These are phyloP conservation scores for Angomonas desouzai DNA, from an alignment of 208 protist genomes.

Conservation along the genomic window DNA sequence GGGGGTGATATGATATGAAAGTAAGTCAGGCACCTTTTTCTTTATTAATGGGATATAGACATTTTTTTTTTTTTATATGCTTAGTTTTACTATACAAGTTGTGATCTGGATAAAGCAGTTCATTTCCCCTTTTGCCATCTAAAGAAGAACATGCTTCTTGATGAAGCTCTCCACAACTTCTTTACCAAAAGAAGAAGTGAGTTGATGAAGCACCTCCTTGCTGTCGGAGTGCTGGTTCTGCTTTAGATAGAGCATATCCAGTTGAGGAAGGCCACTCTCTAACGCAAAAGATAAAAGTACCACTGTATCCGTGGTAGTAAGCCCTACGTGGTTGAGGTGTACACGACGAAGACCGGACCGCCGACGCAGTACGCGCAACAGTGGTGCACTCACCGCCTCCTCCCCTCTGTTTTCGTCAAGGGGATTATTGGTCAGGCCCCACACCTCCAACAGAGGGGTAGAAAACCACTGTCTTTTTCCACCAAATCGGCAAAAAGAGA, in stretches of 20 bases:
- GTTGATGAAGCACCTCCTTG: not conserved
- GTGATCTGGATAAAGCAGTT: too few species aligned
- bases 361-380: not conserved
- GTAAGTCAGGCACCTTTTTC: too few species aligned
- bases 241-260: slow-evolving; percentile 21
- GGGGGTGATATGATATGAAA: slow-evolving; percentile 2
- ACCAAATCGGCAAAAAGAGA: slow-evolving; percentile 20
- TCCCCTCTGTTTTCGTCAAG: slow-evolving; percentile 2
- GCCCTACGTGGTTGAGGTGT: slow-evolving; percentile 33
- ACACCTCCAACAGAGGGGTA: slow-evolving; percentile 13
- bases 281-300: slow-evolving; percentile 19
- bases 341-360: slow-evolving; percentile 16
- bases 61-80: too few species aligned
- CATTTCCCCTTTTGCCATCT: too few species aligned
- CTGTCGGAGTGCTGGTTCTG: slow-evolving; percentile 10
- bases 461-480: not conserved
- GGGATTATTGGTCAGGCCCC: slow-evolving; percentile 44
- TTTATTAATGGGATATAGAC: too few species aligned
- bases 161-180: not conserved
- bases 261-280: not conserved
- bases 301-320: slow-evolving; percentile 17
- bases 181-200: not conserved
- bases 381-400: not conserved
- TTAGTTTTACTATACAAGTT: too few species aligned
- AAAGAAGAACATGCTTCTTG: slow-evolving; percentile 7